These are phyloP conservation scores for Lactifluus pinguis DNA, from an alignment of 768 basidiomycete genomes.

Conservation along the genomic window DNA sequence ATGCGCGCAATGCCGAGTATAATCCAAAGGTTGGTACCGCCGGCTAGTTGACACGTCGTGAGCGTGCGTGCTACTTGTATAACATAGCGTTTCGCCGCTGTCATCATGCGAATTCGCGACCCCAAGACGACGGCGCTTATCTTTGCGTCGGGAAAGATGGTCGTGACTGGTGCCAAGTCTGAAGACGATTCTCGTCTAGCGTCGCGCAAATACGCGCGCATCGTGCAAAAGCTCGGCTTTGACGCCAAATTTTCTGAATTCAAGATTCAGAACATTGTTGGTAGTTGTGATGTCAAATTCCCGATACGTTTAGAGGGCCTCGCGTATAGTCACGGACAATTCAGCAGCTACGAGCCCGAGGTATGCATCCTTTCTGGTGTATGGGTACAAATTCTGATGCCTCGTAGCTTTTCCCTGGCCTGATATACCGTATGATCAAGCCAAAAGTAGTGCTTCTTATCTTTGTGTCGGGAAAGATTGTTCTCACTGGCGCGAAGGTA, in stretches of 20 bases:
- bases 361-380: conserved; percentile 35
- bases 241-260: conserved; percentile 99
- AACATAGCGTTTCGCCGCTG: conserved; percentile 96
- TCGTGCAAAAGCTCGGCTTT: conserved; percentile 98
- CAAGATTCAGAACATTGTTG: conserved; percentile 99
- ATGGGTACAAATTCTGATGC: neutral
- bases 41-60: conserved; percentile 42
- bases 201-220: conserved; percentile 97
- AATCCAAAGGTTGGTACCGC: conserved; percentile 93
- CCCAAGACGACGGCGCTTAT: conserved; percentile 99
- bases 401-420: conserved; percentile 86
- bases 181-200: conserved; percentile 96
- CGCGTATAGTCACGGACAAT: conserved; percentile 95
- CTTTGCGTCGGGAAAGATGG: conserved; percentile 99
- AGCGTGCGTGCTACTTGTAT: conserved; percentile 48
- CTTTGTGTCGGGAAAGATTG: conserved; percentile 99
- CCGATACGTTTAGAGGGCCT: conserved; percentile 96
- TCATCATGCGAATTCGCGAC: conserved; percentile 99
- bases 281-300: conserved; percentile 97
- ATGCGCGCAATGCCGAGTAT: conserved; percentile 98
- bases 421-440: conserved; percentile 99
- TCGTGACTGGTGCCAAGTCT: conserved; percentile 98
- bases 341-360: conserved; percentile 97
- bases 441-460: conserved; percentile 98
- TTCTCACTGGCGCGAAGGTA: conserved; percentile 98